These are phyloP conservation scores for Globisporangium polare DNA, from an alignment of 352 stramenopile species.

Conservation along the genomic window DNA sequence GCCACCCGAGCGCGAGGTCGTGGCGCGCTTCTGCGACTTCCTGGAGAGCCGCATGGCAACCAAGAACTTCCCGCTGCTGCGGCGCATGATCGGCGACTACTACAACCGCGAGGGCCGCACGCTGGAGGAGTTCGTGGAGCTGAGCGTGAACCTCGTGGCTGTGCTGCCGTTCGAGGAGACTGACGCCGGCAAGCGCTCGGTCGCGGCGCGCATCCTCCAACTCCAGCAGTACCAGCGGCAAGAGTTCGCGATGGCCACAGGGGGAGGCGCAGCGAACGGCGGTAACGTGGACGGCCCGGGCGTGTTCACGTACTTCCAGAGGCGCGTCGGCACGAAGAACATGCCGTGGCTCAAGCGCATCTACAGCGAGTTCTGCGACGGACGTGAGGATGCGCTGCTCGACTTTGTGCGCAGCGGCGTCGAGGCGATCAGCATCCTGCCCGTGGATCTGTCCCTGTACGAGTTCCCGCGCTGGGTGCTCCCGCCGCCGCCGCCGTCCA, in stretches of 20 bases:
- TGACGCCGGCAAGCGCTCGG: background rate
- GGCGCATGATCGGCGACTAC: constrained; percentile 27
- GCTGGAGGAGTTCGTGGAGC: constrained; percentile 29
- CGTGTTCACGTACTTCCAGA: constrained; percentile 21
- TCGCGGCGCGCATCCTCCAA: constrained; percentile 24
- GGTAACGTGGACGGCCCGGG: background rate
- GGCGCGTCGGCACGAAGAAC: constrained; percentile 35
- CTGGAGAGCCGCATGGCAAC: constrained; percentile 28
- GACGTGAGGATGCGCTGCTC: constrained; percentile 17
- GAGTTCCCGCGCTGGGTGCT: background rate
- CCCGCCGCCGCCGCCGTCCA: background rate
- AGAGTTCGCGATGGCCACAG: background rate
- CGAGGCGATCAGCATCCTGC: constrained; percentile 27
- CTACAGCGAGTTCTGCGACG: constrained; percentile 27
- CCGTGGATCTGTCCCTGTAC: constrained; percentile 18
- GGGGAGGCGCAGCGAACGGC: background rate
- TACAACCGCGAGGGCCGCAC: constrained; percentile 22
- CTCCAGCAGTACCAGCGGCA: constrained; percentile 24
- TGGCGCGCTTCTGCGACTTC: constrained; percentile 27
- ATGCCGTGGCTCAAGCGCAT: constrained; percentile 29
- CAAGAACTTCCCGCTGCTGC: constrained; percentile 23
- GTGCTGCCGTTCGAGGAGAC: constrained; percentile 23
- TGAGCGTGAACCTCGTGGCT: constrained; percentile 26
- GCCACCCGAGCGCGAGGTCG: background rate
- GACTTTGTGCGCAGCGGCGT: constrained; percentile 21